Percentiles rank a stretch among this genome's conserved stretches.
These are phyloP conservation scores for Polygonum aviculare DNA, from an alignment of 148 eudicot genomes.

Conservation along the genomic window DNA sequence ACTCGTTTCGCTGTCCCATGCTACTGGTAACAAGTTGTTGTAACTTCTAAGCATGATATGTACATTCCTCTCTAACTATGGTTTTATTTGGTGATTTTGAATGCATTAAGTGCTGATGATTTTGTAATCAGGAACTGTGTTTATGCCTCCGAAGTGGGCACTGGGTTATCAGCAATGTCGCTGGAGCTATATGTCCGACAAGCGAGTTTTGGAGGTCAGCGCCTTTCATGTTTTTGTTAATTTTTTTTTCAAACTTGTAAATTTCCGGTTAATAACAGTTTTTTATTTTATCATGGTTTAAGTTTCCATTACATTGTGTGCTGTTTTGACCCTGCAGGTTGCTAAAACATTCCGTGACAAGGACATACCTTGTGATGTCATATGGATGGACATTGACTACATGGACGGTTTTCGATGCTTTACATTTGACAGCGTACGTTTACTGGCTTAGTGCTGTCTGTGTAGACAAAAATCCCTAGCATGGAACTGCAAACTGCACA, in stretches of 20 bases:
- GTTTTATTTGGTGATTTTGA: constrained; percentile 2
- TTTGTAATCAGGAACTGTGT: constrained; percentile 57
- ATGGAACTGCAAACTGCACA: neutral
- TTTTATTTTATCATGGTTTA: neutral
- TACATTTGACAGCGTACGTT: constrained; percentile 53
- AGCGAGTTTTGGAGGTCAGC: constrained; percentile 85
- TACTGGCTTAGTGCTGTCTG: neutral
- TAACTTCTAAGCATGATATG: neutral
- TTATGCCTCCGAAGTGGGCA: constrained; percentile 99
- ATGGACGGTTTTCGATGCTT: constrained; percentile 99
- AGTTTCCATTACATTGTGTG: neutral
- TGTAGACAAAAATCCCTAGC: neutral
- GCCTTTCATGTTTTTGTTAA: neutral
- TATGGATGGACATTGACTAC: constrained; percentile 99
- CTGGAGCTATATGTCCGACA: constrained; percentile 85
- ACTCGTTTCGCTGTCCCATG: constrained; percentile 66
- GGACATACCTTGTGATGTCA: constrained; percentile 92
- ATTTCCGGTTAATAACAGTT: neutral
- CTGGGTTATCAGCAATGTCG: constrained; percentile 96
- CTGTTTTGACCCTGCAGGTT: constrained; percentile 41
- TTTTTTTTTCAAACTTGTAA: neutral
- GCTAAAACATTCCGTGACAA: constrained; percentile 76
- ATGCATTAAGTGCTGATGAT: neutral
- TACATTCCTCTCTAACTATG: neutral
- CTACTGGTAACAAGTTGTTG: constrained; percentile 43